These are phyloP conservation scores for Leccinum angustisporum DNA, from an alignment of 1,284 basidiomycete species.

Conservation along the genomic window DNA sequence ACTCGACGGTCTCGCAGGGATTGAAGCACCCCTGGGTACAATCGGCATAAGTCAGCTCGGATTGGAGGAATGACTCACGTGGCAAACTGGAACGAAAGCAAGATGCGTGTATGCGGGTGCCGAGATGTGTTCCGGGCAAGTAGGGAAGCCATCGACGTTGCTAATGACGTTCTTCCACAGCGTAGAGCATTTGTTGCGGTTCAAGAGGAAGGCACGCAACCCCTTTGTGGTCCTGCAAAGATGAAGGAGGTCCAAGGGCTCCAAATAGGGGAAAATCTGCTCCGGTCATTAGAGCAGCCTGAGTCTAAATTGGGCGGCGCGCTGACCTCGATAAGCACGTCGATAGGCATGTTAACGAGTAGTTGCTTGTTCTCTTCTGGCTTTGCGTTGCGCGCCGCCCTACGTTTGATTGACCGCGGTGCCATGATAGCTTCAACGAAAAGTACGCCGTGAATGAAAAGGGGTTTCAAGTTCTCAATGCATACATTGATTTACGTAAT, in stretches of 20 bases:
- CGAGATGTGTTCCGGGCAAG: slow-evolving; percentile 39
- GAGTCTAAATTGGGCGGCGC: neutral
- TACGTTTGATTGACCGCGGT: neutral
- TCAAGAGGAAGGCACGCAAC: slow-evolving; percentile 40
- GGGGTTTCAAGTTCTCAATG: slow-evolving; percentile 1
- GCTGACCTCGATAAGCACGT: slow-evolving; percentile 20
- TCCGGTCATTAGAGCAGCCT: neutral
- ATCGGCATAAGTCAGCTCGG: neutral
- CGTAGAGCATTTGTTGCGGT: slow-evolving; percentile 24
- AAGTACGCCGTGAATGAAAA: too few species aligned
- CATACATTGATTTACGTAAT: slow-evolving; percentile 37
- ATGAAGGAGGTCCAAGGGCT: slow-evolving; percentile 40
- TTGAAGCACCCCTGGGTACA: slow-evolving; percentile 34
- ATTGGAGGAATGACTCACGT: slow-evolving; percentile 30
- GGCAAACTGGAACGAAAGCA: slow-evolving; percentile 39
- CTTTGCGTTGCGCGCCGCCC: neutral
- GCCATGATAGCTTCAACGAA: slow-evolving; percentile 4
- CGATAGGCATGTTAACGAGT: slow-evolving; percentile 17
- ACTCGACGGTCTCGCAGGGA: slow-evolving; percentile 32
- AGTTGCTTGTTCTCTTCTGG: neutral
- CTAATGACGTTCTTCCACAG: slow-evolving; percentile 38
- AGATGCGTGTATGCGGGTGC: slow-evolving; percentile 39
- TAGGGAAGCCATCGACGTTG: slow-evolving; percentile 34
- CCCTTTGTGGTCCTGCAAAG: slow-evolving; percentile 40
- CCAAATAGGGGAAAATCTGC: slow-evolving; percentile 38